phyloP scores from a whole-genome alignment of 2,329 filamentous ascomycete genomes.

The Colletotrichum camelliae region DNA sequence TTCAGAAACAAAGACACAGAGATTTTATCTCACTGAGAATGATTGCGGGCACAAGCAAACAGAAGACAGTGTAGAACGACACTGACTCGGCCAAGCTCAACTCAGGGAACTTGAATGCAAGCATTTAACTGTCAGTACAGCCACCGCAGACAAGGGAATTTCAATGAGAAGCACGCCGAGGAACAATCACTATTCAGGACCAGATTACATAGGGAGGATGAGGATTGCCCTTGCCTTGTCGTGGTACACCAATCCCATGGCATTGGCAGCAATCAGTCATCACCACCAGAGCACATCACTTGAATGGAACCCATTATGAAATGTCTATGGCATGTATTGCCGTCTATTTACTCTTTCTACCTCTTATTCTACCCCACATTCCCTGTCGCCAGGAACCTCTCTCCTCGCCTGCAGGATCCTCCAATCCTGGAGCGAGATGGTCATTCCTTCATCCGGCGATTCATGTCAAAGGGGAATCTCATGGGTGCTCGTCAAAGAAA shows the following conservation, averaged over 20 bases:
- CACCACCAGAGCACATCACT: background rate
- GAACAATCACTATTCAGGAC: no score
- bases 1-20: background rate
- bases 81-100: background rate
- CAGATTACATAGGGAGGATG: no score
- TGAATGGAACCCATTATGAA: background rate
- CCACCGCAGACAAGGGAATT: no score
- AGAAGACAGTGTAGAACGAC: background rate
- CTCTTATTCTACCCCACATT: conserved; percentile 22
- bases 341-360: conserved; percentile 26
- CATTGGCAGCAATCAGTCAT: background rate
- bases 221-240: no score
- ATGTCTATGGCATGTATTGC: conserved; percentile 25
- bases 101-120: background rate
- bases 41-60: no score
- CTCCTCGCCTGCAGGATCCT: conserved; percentile 23
- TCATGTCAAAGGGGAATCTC: conserved; percentile 26
- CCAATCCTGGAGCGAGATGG: conserved; percentile 23
- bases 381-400: conserved; percentile 24
- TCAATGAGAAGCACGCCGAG: no score
- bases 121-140: no score
- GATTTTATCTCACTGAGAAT: no score
- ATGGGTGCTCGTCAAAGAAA: conserved; percentile 26
- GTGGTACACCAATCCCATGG: no score
- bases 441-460: conserved; percentile 23